phyloP scores from a whole-genome alignment of 1,284 basidiomycete species.

The Cryptococcus sp. region DNA sequence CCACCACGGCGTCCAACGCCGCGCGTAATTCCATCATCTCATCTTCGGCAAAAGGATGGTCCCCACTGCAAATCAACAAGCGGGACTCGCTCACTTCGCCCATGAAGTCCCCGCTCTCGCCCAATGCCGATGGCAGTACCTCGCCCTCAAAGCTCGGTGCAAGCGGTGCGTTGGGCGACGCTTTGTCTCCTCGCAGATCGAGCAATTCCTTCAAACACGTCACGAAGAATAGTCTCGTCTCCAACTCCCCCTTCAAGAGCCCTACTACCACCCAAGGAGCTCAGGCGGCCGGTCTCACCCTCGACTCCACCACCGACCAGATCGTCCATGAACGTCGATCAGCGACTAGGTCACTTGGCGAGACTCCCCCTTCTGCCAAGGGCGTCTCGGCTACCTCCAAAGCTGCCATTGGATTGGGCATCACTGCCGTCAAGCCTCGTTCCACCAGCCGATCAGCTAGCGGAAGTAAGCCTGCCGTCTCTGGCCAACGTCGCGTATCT shows the following conservation, averaged over 20 bases:
- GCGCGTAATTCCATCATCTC: slow-evolving; percentile 47
- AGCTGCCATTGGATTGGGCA: slow-evolving; percentile 46
- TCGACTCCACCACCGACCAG: slow-evolving; percentile 18
- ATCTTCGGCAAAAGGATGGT: slow-evolving; percentile 54
- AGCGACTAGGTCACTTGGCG: slow-evolving; percentile 31
- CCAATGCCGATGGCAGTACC: slow-evolving; percentile 9
- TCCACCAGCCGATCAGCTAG: slow-evolving; percentile 20
- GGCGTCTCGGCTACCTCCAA: slow-evolving; percentile 32
- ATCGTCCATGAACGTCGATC: slow-evolving; percentile 44
- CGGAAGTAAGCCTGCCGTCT: slow-evolving; percentile 27
- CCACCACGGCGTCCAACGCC: slow-evolving; percentile 21
- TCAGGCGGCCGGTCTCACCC: slow-evolving; percentile 26
- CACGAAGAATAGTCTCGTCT: slow-evolving; percentile 76
- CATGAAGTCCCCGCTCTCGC: slow-evolving; percentile 25
- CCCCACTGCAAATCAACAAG: slow-evolving; percentile 53
- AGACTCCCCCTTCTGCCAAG: slow-evolving; percentile 33
- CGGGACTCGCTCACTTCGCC: slow-evolving; percentile 25
- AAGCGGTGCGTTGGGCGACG: not conserved
- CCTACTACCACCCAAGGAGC: slow-evolving; percentile 38
- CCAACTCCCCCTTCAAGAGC: slow-evolving; percentile 82
- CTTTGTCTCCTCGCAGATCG: slow-evolving; percentile 62
- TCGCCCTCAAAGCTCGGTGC: slow-evolving; percentile 36
- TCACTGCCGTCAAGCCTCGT: slow-evolving; percentile 25
- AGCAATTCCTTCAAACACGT: slow-evolving; percentile 82
- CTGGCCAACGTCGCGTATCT: slow-evolving; percentile 43